Evolutionary conservation across 257 asterid genomes (phyloP).

Genomic region (Solanum tacnaense): DNA sequence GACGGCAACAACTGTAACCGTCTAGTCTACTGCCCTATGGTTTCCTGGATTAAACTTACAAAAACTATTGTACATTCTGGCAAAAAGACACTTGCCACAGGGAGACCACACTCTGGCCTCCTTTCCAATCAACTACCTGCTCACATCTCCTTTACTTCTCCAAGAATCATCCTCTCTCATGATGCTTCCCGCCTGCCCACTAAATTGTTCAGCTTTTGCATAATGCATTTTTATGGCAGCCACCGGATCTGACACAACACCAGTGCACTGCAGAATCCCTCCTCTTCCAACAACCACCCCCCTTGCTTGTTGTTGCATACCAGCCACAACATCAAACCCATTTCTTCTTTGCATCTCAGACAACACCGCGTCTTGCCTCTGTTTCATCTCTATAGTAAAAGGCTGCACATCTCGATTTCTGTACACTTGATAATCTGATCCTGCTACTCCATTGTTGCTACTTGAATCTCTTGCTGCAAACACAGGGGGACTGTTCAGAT

Average conservation of each 20-base stretch:
- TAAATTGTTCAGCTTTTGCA: slow-evolving; percentile 47
- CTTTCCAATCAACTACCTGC: slow-evolving; percentile 48
- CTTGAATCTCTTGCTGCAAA: slow-evolving; percentile 35
- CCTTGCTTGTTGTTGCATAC: slow-evolving; percentile 39
- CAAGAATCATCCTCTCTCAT: slow-evolving; percentile 57
- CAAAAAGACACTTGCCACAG: slow-evolving; percentile 33
- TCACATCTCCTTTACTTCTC: slow-evolving; percentile 66
- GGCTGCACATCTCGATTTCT: slow-evolving; percentile 42
- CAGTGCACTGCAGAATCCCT: slow-evolving; percentile 45
- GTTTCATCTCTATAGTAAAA: slow-evolving; percentile 44
- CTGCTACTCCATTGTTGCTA: slow-evolving; percentile 22
- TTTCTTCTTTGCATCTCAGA: slow-evolving; percentile 69
- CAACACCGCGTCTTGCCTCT: slow-evolving; percentile 30
- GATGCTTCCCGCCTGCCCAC: slow-evolving; percentile 28
- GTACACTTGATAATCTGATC: slow-evolving; percentile 31
- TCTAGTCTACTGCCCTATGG: slow-evolving; percentile 31
- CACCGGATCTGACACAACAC: slow-evolving; percentile 75
- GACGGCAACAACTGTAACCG: slow-evolving; percentile 12
- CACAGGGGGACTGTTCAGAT: slow-evolving; percentile 39
- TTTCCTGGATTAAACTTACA: slow-evolving; percentile 30
- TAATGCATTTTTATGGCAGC: slow-evolving; percentile 77
- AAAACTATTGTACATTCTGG: slow-evolving; percentile 52
- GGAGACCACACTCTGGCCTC: slow-evolving; percentile 16
- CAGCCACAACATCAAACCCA: slow-evolving; percentile 39
- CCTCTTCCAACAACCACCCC: slow-evolving; percentile 52